Evolutionary conservation across 2,329 filamentous ascomycete genomes (phyloP).

Genomic region (Phyllosticta citriasiana): DNA sequence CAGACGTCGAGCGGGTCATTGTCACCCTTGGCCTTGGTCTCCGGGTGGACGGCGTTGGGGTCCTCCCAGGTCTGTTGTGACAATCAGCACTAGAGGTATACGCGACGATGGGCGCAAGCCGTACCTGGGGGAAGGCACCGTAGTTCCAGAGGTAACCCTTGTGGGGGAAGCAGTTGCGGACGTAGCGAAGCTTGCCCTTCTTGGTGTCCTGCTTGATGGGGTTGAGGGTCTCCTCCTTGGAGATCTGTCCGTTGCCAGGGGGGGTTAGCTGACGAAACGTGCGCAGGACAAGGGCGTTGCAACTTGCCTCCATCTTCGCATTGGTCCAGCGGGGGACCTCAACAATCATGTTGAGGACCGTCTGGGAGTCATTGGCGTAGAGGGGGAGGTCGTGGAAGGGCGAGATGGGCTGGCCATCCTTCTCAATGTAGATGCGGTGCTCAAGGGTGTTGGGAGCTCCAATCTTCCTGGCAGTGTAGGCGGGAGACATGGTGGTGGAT

Average conservation of each 20-base stretch:
- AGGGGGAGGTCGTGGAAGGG: constrained; percentile 98
- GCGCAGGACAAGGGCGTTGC: not conserved
- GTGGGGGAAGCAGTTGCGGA: constrained; percentile 99
- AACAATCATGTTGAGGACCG: constrained; percentile 96
- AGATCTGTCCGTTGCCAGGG: constrained; percentile 56
- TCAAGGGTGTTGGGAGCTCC: constrained; percentile 86
- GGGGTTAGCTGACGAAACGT: not conserved
- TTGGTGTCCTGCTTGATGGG: constrained; percentile 99
- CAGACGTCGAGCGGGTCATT: constrained; percentile 99
- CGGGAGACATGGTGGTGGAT: constrained; percentile 40
- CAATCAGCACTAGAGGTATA: constrained; percentile 14
- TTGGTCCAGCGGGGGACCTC: constrained; percentile 99
- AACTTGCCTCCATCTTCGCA: constrained; percentile 90
- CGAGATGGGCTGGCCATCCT: constrained; percentile 87
- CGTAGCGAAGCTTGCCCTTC: constrained; percentile 99
- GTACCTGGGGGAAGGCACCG: constrained; percentile 94
- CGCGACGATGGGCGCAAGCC: constrained; percentile 21
- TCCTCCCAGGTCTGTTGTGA: constrained; percentile 90
- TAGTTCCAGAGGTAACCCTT: constrained; percentile 99
- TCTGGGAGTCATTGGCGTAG: constrained; percentile 93
- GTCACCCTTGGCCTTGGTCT: constrained; percentile 99
- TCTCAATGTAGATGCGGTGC: constrained; percentile 95
- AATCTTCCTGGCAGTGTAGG: constrained; percentile 77
- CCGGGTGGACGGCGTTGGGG: constrained; percentile 87
- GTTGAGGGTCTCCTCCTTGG: constrained; percentile 96